These are phyloP conservation scores for Dacryopinax spathularia DNA, from an alignment of 768 basidiomycete genomes.

Conservation along the genomic window DNA sequence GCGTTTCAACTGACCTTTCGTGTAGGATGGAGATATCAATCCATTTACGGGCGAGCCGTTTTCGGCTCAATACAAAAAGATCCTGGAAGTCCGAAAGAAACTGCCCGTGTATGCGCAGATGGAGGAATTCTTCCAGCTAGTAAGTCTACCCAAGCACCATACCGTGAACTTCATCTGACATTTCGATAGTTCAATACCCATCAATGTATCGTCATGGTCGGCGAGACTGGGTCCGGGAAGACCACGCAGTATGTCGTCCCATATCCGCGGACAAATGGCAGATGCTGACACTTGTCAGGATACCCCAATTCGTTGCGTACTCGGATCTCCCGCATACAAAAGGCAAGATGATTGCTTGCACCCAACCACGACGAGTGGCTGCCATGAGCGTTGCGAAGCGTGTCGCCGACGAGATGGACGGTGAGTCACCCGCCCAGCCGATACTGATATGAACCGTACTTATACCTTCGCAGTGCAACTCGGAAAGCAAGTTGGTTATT, in stretches of 20 bases:
- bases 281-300: slow-evolving; percentile 37
- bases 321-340: slow-evolving; percentile 83
- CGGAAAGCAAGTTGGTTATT: slow-evolving; percentile 91
- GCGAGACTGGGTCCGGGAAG: slow-evolving; percentile 92
- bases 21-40: slow-evolving; percentile 63
- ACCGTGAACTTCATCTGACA: slow-evolving; percentile 67
- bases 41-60: slow-evolving; percentile 77
- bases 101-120: slow-evolving; percentile 86
- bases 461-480: slow-evolving; percentile 49
- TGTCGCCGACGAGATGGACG: slow-evolving; percentile 98
- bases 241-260: slow-evolving; percentile 65
- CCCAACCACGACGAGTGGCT: slow-evolving; percentile 89
- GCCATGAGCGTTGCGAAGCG: slow-evolving; percentile 98
- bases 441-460: slow-evolving; percentile 7
- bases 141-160: slow-evolving; percentile 48
- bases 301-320: slow-evolving; percentile 91
- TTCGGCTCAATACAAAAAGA: slow-evolving; percentile 68
- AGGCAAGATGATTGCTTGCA: slow-evolving; percentile 88
- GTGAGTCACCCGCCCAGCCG: slow-evolving; percentile 31
- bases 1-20: background rate
- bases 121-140: slow-evolving; percentile 82
- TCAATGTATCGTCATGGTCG: slow-evolving; percentile 43
- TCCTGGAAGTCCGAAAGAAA: slow-evolving; percentile 69
- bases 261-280: slow-evolving; percentile 14
- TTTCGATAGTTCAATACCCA: slow-evolving; percentile 13